A percentile compares a stretch with the other conserved stretches of the same genome.
phyloP scores from a whole-genome alignment of 192 early-diverging fungal genomes.

The Kickxella alabastrina region DNA sequence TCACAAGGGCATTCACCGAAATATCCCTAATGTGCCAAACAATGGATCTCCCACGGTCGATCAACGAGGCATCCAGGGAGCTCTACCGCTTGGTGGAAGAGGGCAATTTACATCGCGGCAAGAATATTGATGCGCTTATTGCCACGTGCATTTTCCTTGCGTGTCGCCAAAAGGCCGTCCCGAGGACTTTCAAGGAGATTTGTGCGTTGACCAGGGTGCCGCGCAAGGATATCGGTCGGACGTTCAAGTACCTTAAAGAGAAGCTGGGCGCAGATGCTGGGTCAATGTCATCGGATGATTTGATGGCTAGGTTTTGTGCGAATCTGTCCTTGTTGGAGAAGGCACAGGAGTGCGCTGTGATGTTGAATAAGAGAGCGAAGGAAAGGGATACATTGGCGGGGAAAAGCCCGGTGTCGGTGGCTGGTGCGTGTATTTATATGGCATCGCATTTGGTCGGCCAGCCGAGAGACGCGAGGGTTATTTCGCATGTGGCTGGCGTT shows the following conservation, averaged over 20 bases:
- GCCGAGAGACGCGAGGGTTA: constrained; percentile 66
- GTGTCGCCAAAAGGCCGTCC: constrained; percentile 76
- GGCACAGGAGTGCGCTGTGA: constrained; percentile 67
- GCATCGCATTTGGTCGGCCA: constrained; percentile 67
- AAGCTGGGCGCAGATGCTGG: constrained; percentile 56
- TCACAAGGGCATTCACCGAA: constrained; percentile 72
- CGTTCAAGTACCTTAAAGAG: constrained; percentile 54
- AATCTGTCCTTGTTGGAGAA: constrained; percentile 65
- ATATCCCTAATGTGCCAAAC: constrained; percentile 76
- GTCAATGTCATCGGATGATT: constrained; percentile 66
- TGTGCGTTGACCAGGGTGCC: constrained; percentile 83
- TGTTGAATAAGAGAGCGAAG: constrained; percentile 67
- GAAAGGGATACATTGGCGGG: constrained; percentile 84
- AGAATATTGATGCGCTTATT: constrained; percentile 75
- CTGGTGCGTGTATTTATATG: constrained; percentile 89
- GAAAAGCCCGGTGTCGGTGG: constrained; percentile 87
- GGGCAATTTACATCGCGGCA: constrained; percentile 75
- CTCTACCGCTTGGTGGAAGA: constrained; percentile 84
- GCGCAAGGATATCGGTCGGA: constrained; percentile 90
- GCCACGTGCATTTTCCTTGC: constrained; percentile 93
- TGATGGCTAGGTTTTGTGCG: constrained; percentile 78
- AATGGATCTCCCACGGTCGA: constrained; percentile 71
- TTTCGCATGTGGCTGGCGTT: constrained; percentile 82
- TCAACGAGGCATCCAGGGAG: constrained; percentile 79
- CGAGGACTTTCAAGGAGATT: constrained; percentile 93